Base-by-base conservation (phyloP, 2,329 filamentous ascomycete genomes). In the Emmonsiellopsis sp. region DNA sequence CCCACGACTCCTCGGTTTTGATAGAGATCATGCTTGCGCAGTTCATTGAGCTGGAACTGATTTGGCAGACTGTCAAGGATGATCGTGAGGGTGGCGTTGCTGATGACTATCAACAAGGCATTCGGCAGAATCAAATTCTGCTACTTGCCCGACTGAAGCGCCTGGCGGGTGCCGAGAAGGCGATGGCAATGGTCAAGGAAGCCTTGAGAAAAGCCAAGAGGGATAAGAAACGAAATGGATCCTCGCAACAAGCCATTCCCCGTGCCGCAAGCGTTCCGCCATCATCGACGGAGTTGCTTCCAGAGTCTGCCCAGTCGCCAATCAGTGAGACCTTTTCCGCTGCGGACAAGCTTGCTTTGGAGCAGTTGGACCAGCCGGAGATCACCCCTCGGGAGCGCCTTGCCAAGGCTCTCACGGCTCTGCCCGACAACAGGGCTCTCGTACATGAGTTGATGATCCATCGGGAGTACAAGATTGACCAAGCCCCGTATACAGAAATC, bases 11-110 rank as follows among this genome's bases (percentile, higher is more conserved):
- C 0, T 80, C 76, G 13, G 77, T 82, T 2, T 66, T 85, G 45
- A 76, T 85, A 55, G 80, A 84, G 58, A 82, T 82, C 40, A 85
- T 85, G 82, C 72, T 85, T 14, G 80, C 79, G 8, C 82, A 82
- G 31, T 85, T 85, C 60, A 79, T 84, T 42, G 82, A 83, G 62
- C 70, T 85, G 14, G 82, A 85, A 61, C 74, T 81, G 14, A 85
- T 85, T 13, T 83, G 82, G 79, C 82, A 85, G 64, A 82, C 80
- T 2, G 82, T 85, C 55, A 84, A 85, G 61, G 76, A 83, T 57
- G 81, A 84, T 52, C 78, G 71, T 27, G 75, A 76, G 7, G 82
- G 81, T 44, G 78, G 80, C 51, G 82, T 82, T 39, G 80, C 81
- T 2, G 77, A 77, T 42, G 82, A 85, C 54, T 85, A 85, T 61